Evolutionary conservation across 768 basidiomycete species (phyloP).

Genomic region (Royoungia palumana): DNA sequence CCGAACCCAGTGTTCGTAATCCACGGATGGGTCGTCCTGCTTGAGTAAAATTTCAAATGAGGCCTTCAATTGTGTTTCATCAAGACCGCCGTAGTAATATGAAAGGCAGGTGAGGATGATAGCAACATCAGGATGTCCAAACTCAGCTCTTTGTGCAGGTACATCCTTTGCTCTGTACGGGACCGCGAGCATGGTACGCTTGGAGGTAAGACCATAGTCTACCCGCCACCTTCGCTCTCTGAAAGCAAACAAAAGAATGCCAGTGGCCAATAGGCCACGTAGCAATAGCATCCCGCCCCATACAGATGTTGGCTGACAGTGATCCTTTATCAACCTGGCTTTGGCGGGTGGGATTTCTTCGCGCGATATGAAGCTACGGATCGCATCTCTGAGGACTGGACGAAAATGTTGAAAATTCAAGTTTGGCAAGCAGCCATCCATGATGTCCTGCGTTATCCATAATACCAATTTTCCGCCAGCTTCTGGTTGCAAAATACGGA

Average conservation of each 20-base stretch:
- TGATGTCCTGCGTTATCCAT: constrained; percentile 9
- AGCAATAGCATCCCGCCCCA: constrained; percentile 20
- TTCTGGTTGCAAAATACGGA: constrained; percentile 14
- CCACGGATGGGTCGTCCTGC: constrained; percentile 17
- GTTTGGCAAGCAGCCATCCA: constrained; percentile 5
- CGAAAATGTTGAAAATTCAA: constrained; percentile 6
- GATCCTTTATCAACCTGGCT: neutral
- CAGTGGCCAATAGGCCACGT: constrained; percentile 25
- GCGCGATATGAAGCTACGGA: constrained; percentile 8
- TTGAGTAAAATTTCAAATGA: constrained; percentile 18
- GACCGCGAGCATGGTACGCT: constrained; percentile 23
- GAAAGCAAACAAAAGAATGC: constrained; percentile 20
- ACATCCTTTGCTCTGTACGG: constrained; percentile 30
- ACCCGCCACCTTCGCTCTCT: constrained; percentile 29
- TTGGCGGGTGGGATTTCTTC: neutral
- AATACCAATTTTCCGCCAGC: constrained; percentile 7
- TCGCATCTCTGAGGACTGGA: neutral
- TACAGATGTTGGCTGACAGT: neutral
- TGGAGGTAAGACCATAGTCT: constrained; percentile 19
- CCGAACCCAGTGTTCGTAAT: constrained; percentile 23
- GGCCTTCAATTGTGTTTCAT: constrained; percentile 12
- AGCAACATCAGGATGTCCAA: constrained; percentile 26
- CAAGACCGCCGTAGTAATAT: constrained; percentile 29
- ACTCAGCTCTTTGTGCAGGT: constrained; percentile 24
- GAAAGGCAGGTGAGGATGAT: constrained; percentile 14